phyloP scores from a whole-genome alignment of 345 rosid species.

The Tarenaya hassleriana region DNA sequence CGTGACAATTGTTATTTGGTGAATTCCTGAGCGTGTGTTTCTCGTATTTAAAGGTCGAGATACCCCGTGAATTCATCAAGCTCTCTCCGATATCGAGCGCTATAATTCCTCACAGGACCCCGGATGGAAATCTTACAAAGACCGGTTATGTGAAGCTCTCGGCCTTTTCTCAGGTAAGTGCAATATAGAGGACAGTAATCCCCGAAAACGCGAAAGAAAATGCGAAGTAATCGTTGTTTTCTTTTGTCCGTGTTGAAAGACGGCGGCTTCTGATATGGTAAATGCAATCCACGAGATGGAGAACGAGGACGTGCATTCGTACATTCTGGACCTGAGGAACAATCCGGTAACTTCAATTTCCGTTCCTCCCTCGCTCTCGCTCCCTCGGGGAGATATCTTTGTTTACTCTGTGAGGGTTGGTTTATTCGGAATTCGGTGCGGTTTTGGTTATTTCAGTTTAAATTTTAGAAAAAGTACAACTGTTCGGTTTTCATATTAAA shows the following conservation, averaged over 20 bases:
- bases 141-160: conserved; percentile 76
- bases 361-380: too few species aligned
- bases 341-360: conserved; percentile 48
- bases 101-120: conserved; percentile 70
- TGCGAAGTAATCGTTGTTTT: conserved; percentile 1
- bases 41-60: conserved; percentile 47
- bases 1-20: background rate
- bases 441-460: too few species aligned
- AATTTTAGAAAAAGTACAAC: too few species aligned
- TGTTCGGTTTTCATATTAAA: too few species aligned
- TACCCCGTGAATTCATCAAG: conserved; percentile 70
- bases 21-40: background rate
- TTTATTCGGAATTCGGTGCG: too few species aligned
- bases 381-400: too few species aligned
- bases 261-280: conserved; percentile 75
- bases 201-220: background rate
- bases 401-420: too few species aligned
- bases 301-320: conserved; percentile 62
- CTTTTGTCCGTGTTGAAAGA: conserved; percentile 35
- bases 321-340: conserved; percentile 80
- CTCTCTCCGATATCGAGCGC: conserved; percentile 75
- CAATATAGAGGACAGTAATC: background rate
- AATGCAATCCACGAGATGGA: conserved; percentile 67
- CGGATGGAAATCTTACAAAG: conserved; percentile 53
- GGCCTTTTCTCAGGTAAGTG: conserved; percentile 71